A percentile compares a stretch with the other conserved stretches of the same genome.
Evolutionary conservation across 1,284 basidiomycete species (phyloP).

Genomic region (Sporisorium sorghi): DNA sequence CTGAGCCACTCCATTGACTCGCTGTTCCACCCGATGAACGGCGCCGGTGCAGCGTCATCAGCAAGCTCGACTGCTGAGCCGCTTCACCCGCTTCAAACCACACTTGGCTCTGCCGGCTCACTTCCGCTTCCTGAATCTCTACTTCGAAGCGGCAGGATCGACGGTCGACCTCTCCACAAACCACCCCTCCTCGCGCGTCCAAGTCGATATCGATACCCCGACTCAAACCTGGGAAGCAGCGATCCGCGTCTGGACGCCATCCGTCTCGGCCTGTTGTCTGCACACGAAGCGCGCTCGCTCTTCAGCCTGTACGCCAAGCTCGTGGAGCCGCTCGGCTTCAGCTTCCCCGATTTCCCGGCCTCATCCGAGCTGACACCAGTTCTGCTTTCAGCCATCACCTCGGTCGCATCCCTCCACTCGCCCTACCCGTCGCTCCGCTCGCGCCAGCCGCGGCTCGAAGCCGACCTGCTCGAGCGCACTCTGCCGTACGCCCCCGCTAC

Average conservation of each 20-base stretch:
- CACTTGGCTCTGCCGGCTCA: not conserved
- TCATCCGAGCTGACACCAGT: constrained; percentile 32
- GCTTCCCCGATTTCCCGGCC: constrained; percentile 42
- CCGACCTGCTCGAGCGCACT: constrained; percentile 29
- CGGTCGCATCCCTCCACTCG: constrained; percentile 17
- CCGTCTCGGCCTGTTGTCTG: constrained; percentile 24
- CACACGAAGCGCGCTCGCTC: constrained; percentile 25
- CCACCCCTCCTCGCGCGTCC: constrained; percentile 7
- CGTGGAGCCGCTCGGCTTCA: constrained; percentile 30
- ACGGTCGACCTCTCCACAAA: not conserved
- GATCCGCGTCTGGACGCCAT: constrained; percentile 40
- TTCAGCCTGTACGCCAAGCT: constrained; percentile 26
- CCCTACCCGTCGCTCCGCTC: constrained; percentile 1
- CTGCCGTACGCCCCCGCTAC: constrained; percentile 17
- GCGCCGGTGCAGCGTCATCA: not conserved
- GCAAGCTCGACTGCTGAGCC: not conserved
- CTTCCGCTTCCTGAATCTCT: constrained; percentile 6
- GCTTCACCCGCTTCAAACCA: no score
- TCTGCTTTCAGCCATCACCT: constrained; percentile 26
- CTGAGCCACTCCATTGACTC: not conserved
- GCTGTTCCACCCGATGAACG: not conserved
- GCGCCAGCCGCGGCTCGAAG: constrained; percentile 8
- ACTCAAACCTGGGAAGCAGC: constrained; percentile 17
- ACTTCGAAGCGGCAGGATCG: not conserved
- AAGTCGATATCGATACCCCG: constrained; percentile 36